Evolutionary conservation across 352 stramenopile genomes (phyloP), one percentile per base, ranked within the genome.

Genomic region (Thalassiosira exigua): DNA sequence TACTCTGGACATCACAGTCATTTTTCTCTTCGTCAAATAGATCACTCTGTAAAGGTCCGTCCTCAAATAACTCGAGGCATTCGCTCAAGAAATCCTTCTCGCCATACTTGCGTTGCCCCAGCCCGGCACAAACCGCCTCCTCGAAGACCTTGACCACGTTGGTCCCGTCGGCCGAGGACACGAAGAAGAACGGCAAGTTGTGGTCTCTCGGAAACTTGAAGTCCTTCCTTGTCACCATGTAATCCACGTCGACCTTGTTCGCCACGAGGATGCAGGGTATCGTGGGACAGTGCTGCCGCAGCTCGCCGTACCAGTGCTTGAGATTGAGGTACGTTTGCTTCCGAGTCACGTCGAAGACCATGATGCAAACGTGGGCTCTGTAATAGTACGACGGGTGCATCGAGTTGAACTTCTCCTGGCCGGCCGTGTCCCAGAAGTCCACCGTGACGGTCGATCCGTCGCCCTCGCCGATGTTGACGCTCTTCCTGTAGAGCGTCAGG

Each of bases 341-440:
- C 57, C 96, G 89, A 3, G 96, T 98, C 42, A 98, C 95, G 73
- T 98, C 96, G 80, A 98, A 98, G 4, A 98, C 94, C 61, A 98
- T 46, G 46, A 98, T 96, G 72, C 95, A 98, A 2, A 91, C 95
- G 51, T 96, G 96, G n/a, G 96, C 95, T 52, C 95, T 85, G 68
- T 97, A 97, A 89, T 98, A 98, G 75, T 98, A 98, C 0, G 95
- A 97, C 44, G 95, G 91, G 81, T 98, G 95, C 93, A 98, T 98
- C 61, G 93, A 98, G 7, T 92, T 96, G 79, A 98, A 98, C 32
- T 94, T 93, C 69, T 98, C 96, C 85, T 98, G 96, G 17, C 96
- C 96, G 0, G 96, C 96, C 11, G 96, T 98, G 75, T 98, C 96
- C 96, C 96, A 98, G 78, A 98, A 97, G 69, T 98, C 95, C 12